Base-by-base conservation (phyloP, 495 filamentous ascomycete species). In the Talaromyces proteolyticus region DNA sequence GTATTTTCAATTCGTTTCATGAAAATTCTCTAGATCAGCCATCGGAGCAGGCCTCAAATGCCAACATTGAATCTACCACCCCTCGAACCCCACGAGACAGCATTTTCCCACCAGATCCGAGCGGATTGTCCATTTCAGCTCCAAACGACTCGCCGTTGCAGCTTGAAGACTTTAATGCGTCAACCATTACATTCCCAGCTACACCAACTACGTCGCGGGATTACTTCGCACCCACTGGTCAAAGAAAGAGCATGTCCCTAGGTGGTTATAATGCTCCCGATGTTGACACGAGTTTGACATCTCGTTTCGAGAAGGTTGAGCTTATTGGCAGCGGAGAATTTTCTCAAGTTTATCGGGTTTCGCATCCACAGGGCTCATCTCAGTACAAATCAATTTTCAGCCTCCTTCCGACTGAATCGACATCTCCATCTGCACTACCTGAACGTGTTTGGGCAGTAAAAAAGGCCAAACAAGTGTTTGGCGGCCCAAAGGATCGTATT, bases 321-420 rank as follows among this genome's bases (percentile, higher is more conserved):
- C 65, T 85, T 14, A 75, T 91, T 51, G 91, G 92, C 25, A 86
- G 80, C 41, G 93, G 93, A 34, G 91, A 95, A 57, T 97, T 96
- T 64, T 96, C 93, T 0, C 76, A 85, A 52, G 93, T 98, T 10
- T 98, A 88, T 65, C 83, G 85, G 20, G 93, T 95, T 17, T 75
- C 78, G 37, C 65, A 79, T 36, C 70, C 73, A 7, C 68, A 62
- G 6, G 63, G 71, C 39, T 53, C 65, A 42, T 55, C 68, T 42
- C 55, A 63, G 51, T 60, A 69, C 58, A 55, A 69, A 44, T 66
- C 74, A 44, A 57, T 79, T 53, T 70, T 79, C 66, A 58, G 68
- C 54, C 52, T 72, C 23, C 54, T 63, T 1, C 58, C 64, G 3
- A 62, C 60, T n/a, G 61, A 50, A 18, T 59, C 58, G 2, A 64